Percentiles rank a stretch among this genome's conserved stretches.
Conservation (phyloP, 306 rosid species). For the Urtica urens region DNA sequence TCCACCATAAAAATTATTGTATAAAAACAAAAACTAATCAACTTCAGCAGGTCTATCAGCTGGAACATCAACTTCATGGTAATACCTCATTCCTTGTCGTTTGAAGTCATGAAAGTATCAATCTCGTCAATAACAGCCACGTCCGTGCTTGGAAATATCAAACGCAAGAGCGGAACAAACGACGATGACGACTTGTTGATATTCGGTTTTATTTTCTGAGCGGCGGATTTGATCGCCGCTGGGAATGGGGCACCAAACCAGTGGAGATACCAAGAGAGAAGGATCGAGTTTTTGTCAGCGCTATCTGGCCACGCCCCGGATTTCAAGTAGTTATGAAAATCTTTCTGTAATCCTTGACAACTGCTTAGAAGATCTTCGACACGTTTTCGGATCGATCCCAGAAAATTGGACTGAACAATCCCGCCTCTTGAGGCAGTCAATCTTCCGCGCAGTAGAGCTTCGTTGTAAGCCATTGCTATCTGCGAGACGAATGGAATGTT, state of each 20-base stretch:
- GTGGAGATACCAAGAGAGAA: constrained; percentile 83
- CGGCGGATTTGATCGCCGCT: constrained; percentile 33
- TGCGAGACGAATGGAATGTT: constrained; percentile 29
- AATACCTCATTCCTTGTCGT: constrained; percentile 4
- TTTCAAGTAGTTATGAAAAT: constrained; percentile 50
- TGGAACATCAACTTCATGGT: not conserved
- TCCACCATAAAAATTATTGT: not conserved
- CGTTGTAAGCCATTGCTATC: constrained; percentile 74
- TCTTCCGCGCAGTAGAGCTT: constrained; percentile 57
- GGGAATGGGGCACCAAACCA: constrained; percentile 82
- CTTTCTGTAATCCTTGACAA: constrained; percentile 51
- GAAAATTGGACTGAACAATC: constrained; percentile 55
- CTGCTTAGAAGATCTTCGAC: constrained; percentile 57
- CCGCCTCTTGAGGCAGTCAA: constrained; percentile 60
- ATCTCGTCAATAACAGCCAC: constrained; percentile 46
- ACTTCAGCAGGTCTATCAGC: not conserved
- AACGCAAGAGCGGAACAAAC: constrained; percentile 50
- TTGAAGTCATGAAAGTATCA: constrained; percentile 39
- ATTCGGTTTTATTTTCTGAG: constrained; percentile 48
- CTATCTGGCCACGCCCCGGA: constrained; percentile 69
- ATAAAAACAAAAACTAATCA: not conserved
- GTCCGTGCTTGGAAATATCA: constrained; percentile 66
- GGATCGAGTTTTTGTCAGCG: constrained; percentile 37
- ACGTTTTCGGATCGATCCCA: constrained; percentile 66
- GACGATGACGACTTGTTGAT: constrained; percentile 42